Evolutionary conservation across 331 rosid species (phyloP).

Genomic region (Cydonia oblonga): DNA sequence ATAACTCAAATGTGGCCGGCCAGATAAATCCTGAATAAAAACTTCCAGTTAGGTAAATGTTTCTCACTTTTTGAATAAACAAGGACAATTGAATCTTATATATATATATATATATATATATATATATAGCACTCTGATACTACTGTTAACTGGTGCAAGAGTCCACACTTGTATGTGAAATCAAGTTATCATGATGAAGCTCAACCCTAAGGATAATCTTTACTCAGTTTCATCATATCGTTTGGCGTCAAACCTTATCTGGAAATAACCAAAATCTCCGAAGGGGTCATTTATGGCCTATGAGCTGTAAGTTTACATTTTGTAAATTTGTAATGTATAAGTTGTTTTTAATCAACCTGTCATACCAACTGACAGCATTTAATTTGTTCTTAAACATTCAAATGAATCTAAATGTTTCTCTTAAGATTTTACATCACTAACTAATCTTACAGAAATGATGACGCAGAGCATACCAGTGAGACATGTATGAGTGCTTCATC

Average conservation of each 20-base stretch:
- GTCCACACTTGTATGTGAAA: background rate
- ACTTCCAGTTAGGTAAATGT: background rate
- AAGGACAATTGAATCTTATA: background rate
- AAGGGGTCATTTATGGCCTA: too few relatives aligned
- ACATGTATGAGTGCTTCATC: conserved; percentile 89
- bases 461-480: conserved; percentile 51
- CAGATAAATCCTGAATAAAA: conserved; percentile 81
- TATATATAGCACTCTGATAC: too few relatives aligned
- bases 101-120: too few relatives aligned
- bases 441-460: background rate
- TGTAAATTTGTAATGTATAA: too few relatives aligned
- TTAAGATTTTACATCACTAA: background rate
- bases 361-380: background rate
- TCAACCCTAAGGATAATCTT: background rate
- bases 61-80: background rate
- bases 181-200: background rate
- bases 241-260: background rate
- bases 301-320: too few relatives aligned
- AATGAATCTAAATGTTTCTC: background rate
- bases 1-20: conserved; percentile 75
- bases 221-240: background rate
- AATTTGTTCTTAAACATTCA: background rate
- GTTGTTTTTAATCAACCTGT: background rate
- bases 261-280: too few relatives aligned
- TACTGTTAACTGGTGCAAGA: background rate